Evolutionary conservation across 176 grass and related monocot genomes (phyloP).

Genomic region (Rhynchospora breviuscula): DNA sequence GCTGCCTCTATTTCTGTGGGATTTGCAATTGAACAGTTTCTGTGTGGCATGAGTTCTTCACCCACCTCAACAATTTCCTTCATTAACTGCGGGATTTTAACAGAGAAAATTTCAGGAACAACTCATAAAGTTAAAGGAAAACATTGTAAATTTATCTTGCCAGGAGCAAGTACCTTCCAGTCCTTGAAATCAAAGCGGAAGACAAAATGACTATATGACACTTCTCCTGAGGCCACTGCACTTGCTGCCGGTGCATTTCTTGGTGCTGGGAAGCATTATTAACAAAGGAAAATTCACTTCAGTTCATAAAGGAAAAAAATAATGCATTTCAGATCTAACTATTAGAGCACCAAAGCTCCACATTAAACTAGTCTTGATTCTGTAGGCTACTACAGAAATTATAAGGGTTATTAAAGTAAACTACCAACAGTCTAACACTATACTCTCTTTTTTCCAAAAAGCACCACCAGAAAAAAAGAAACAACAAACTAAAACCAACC

Average conservation of each 20-base stretch:
- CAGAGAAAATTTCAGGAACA: background rate
- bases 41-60: slow-evolving; percentile 64
- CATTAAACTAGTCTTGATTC: background rate
- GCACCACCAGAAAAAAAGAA: background rate
- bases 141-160: background rate
- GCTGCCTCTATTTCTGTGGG: background rate
- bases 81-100: slow-evolving; percentile 46
- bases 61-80: slow-evolving; percentile 34
- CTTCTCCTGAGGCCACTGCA: slow-evolving; percentile 60
- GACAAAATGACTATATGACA: slow-evolving; percentile 83
- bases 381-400: background rate
- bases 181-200: slow-evolving; percentile 84
- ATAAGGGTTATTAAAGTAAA: background rate
- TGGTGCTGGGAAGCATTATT: slow-evolving; percentile 42
- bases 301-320: background rate
- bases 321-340: background rate
- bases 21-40: slow-evolving; percentile 22
- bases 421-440: background rate
- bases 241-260: slow-evolving; percentile 75
- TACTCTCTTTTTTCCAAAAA: background rate
- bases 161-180: slow-evolving; percentile 56
- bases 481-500: background rate
- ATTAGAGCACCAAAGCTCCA: too few relatives aligned
- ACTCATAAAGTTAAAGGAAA: background rate
- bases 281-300: background rate